Conservation (phyloP, 257 asterid genomes). For the Plantago major region DNA sequence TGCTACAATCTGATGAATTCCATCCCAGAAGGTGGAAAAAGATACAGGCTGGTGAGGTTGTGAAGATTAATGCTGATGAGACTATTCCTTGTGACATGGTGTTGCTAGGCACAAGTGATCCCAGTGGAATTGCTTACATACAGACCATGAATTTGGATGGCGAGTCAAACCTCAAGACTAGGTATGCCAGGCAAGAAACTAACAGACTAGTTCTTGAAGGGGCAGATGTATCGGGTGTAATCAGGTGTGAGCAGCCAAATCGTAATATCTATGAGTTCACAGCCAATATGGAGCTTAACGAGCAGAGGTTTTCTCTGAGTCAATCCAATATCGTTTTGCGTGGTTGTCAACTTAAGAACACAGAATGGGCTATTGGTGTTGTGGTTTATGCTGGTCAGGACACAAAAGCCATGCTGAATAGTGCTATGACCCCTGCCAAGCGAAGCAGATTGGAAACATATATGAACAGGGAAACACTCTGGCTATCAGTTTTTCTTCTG, state of each 20-base stretch:
- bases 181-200: slow-evolving; percentile 99
- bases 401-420: slow-evolving; percentile 95
- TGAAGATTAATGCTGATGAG: slow-evolving; percentile 76
- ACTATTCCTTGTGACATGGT: slow-evolving; percentile 97
- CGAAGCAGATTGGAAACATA: slow-evolving; percentile 92
- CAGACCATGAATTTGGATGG: slow-evolving; percentile 99
- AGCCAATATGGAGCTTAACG: slow-evolving; percentile 82
- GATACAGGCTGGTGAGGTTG: slow-evolving; percentile 81
- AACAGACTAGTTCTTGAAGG: slow-evolving; percentile 59
- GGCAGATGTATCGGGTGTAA: slow-evolving; percentile 53
- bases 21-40: slow-evolving; percentile 70
- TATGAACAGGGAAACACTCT: slow-evolving; percentile 93
- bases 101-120: slow-evolving; percentile 87
- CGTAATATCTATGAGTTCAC: slow-evolving; percentile 94
- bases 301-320: slow-evolving; percentile 67
- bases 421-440: slow-evolving; percentile 86
- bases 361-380: slow-evolving; percentile 91
- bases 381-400: slow-evolving; percentile 98
- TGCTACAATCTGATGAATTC: slow-evolving; percentile 62
- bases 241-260: slow-evolving; percentile 95
- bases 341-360: slow-evolving; percentile 98
- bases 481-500: slow-evolving; percentile 85
- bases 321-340: slow-evolving; percentile 93
- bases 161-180: slow-evolving; percentile 94
- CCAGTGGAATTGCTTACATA: slow-evolving; percentile 92